Evolutionary conservation across 768 basidiomycete genomes (phyloP).

Genomic region (Podaxis pistillaris): DNA sequence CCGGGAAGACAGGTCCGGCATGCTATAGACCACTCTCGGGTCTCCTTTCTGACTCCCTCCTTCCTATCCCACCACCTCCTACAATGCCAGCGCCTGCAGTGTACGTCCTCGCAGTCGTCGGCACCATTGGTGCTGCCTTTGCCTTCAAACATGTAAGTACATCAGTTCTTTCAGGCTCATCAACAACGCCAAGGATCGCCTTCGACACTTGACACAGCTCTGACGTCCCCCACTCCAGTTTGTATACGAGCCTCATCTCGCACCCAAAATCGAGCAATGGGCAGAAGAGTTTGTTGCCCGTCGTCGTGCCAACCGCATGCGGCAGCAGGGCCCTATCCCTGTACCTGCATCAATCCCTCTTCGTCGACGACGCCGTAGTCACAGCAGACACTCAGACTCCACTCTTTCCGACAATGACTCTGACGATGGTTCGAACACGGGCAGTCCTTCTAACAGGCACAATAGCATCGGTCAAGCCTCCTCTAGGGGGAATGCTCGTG

Average conservation of each 20-base stretch:
- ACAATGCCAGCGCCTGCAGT: conserved; percentile 41
- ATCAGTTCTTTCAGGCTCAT: background rate
- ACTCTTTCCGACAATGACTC: conserved; percentile 17
- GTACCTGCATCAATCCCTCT: conserved; percentile 21
- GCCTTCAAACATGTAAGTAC: conserved; percentile 58
- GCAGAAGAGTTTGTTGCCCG: conserved; percentile 36
- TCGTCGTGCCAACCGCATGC: conserved; percentile 28
- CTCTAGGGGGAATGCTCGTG: conserved; percentile 16
- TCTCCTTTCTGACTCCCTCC: background rate
- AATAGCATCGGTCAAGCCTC: background rate
- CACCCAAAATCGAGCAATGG: conserved; percentile 55
- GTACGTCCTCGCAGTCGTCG: conserved; percentile 50
- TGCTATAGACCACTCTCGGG: conserved; percentile 3
- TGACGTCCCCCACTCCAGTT: conserved; percentile 37
- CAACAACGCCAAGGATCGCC: background rate
- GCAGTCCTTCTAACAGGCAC: conserved; percentile 5
- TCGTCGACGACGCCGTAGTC: conserved; percentile 18
- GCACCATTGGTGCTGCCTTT: conserved; percentile 45
- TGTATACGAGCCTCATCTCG: conserved; percentile 69
- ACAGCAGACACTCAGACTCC: conserved; percentile 22
- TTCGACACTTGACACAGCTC: conserved; percentile 21
- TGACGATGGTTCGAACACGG: conserved; percentile 20
- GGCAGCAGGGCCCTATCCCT: conserved; percentile 22
- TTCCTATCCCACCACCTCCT: conserved; percentile 1
- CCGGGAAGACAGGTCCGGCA: background rate